phyloP scores from a whole-genome alignment of 805 yeast species.

The Nakazawaea wyomingensis region DNA sequence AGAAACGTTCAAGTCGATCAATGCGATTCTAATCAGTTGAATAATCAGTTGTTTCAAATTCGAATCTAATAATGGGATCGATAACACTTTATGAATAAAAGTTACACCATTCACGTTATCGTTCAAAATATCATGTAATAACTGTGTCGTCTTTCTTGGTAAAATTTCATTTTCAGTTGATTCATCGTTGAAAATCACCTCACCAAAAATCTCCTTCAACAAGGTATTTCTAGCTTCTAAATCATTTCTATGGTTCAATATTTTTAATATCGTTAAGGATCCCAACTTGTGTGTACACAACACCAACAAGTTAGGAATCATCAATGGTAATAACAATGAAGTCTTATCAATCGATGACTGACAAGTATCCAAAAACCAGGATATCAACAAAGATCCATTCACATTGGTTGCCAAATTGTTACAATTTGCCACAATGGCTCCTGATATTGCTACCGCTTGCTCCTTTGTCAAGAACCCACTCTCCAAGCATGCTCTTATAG shows the following conservation, averaged over 20 bases:
- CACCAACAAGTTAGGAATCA: conserved; percentile 55
- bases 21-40: conserved; percentile 55
- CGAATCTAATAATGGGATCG: conserved; percentile 62
- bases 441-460: conserved; percentile 68
- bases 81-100: conserved; percentile 72
- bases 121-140: conserved; percentile 53
- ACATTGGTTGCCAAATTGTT: conserved; percentile 75
- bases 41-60: conserved; percentile 53
- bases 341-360: conserved; percentile 55
- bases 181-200: background rate
- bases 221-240: conserved; percentile 54
- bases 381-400: conserved; percentile 83
- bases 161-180: background rate
- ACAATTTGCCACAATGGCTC: conserved; percentile 72
- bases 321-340: conserved; percentile 54
- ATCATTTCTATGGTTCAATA: conserved; percentile 66
- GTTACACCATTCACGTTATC: conserved; percentile 70
- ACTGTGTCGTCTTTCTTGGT: conserved; percentile 32
- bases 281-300: conserved; percentile 82
- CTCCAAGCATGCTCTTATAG: conserved; percentile 89
- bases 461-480: conserved; percentile 62
- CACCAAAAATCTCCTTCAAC: conserved; percentile 62
- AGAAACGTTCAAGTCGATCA: conserved; percentile 53
- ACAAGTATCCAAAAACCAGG: conserved; percentile 93
- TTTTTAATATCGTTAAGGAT: conserved; percentile 72